A percentile compares a stretch with the other conserved stretches of the same genome.
These are phyloP conservation scores for Furcasterigmium sp. DNA, from an alignment of 2,329 filamentous ascomycete genomes.

Conservation along the genomic window DNA sequence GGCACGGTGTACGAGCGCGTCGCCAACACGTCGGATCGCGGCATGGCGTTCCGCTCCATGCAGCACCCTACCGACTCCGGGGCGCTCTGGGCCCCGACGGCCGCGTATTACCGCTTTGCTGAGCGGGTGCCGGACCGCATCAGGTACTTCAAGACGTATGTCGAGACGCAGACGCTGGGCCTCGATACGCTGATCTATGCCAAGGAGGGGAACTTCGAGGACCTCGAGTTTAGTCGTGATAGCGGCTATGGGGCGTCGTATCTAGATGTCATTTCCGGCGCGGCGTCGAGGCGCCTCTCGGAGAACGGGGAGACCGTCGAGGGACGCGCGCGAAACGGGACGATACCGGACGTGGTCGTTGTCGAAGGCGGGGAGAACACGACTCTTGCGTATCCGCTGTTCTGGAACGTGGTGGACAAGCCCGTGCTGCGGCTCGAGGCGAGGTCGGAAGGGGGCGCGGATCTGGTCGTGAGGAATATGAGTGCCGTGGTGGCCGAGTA, in stretches of 20 bases:
- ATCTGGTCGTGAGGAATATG: not conserved
- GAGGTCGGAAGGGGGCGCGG: not conserved
- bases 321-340: not conserved
- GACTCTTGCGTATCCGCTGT: not conserved
- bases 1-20: not conserved
- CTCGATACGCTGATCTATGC: slow-evolving; percentile 1
- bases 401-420: not conserved
- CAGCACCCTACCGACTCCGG: not conserved
- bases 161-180: not conserved
- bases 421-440: not conserved
- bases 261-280: not conserved
- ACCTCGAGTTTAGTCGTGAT: not conserved
- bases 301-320: not conserved
- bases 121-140: not conserved
- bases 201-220: not conserved
- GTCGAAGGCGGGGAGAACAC: not conserved
- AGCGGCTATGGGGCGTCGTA: not conserved
- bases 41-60: not conserved
- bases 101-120: not conserved
- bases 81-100: not conserved
- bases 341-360: not conserved
- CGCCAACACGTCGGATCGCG: not conserved
- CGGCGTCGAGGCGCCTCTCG: not conserved
- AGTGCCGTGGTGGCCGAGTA: not conserved
- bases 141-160: not conserved